phyloP scores from a whole-genome alignment of 495 filamentous ascomycete genomes.

The Talaromyces ruber region DNA sequence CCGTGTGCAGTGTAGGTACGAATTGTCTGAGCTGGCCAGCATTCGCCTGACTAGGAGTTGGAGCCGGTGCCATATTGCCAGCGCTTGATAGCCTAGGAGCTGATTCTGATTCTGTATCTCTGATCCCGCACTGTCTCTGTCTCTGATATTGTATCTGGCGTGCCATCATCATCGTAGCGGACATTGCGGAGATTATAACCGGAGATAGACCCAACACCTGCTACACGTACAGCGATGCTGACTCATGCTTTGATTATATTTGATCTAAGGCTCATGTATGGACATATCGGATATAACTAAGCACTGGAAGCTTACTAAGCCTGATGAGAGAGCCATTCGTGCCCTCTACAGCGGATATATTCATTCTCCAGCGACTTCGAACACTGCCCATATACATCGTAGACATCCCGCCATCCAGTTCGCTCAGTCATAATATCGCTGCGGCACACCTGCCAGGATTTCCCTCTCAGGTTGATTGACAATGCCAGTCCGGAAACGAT shows the following conservation, averaged over 20 bases:
- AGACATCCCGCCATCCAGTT: too few species aligned
- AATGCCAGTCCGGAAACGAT: neutral
- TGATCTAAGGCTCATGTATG: too few species aligned
- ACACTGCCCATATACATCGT: neutral
- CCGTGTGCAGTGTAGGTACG: constrained; percentile 23
- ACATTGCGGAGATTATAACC: neutral
- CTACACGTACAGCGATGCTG: neutral
- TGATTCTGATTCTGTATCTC: neutral
- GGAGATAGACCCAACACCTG: neutral
- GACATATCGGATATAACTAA: neutral
- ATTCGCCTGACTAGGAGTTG: constrained; percentile 1
- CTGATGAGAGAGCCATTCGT: too few species aligned
- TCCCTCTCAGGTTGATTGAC: constrained; percentile 5
- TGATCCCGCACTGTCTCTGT: neutral
- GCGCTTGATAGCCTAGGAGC: neutral
- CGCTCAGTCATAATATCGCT: constrained; percentile 1
- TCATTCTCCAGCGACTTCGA: neutral
- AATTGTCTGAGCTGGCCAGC: constrained; percentile 6
- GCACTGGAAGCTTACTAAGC: neutral
- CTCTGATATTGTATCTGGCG: neutral
- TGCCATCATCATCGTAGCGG: neutral
- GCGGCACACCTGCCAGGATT: constrained; percentile 1
- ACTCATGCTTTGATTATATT: neutral
- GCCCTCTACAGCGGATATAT: too few species aligned
- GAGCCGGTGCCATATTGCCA: neutral